Conservation (phyloP, 78 protist genomes). For the Acrasis kona region DNA sequence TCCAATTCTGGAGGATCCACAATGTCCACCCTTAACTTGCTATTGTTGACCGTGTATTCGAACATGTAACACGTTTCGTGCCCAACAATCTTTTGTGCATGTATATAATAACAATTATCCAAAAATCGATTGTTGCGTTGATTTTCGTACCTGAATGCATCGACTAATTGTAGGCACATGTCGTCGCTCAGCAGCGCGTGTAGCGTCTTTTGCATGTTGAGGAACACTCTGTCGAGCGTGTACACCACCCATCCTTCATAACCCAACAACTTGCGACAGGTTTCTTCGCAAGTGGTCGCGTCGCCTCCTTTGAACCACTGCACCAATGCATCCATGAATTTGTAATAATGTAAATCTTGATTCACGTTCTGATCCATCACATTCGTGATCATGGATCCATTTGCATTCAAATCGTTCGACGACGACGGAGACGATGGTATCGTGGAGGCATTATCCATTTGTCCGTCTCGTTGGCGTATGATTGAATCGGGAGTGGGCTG, state of each 20-base stretch:
- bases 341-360: too few species aligned
- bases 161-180: conserved; percentile 29
- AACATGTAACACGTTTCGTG: conserved; percentile 42
- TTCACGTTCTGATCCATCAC: too few species aligned
- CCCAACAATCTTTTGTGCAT: conserved; percentile 22
- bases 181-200: conserved; percentile 39
- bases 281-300: too few species aligned
- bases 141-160: conserved; percentile 18
- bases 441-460: neutral
- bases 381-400: too few species aligned
- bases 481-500: conserved; percentile 37
- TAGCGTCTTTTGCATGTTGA: conserved; percentile 22
- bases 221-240: too few species aligned
- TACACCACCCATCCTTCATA: too few species aligned
- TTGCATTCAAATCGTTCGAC: too few species aligned
- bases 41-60: conserved; percentile 24
- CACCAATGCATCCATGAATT: too few species aligned
- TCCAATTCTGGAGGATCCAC: conserved; percentile 23
- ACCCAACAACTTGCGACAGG: too few species aligned
- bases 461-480: conserved; percentile 23
- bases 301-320: too few species aligned
- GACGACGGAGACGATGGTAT: too few species aligned
- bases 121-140: conserved; percentile 19
- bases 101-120: conserved; percentile 24
- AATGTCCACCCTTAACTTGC: conserved; percentile 23